phyloP scores from a whole-genome alignment of 495 filamentous ascomycete species.

The Aspergillus bridgeri region DNA sequence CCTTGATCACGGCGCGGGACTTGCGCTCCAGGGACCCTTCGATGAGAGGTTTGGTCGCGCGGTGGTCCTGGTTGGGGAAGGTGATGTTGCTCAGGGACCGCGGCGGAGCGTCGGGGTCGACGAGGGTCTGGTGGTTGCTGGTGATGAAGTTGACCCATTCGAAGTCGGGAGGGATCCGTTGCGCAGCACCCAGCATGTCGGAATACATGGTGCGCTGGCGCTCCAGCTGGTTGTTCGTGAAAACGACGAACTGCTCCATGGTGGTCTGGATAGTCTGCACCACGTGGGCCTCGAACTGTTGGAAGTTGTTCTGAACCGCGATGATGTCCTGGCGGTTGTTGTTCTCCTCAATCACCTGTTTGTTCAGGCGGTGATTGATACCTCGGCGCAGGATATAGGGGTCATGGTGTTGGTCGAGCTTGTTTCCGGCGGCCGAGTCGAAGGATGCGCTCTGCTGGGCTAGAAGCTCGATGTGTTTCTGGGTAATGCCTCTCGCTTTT shows the following conservation, averaged over 20 bases:
- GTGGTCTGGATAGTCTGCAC: conserved; percentile 77
- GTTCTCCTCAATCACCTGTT: conserved; percentile 93
- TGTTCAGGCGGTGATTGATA: conserved; percentile 76
- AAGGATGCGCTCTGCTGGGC: conserved; percentile 76
- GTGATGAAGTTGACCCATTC: conserved; percentile 84
- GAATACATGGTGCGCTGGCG: conserved; percentile 72
- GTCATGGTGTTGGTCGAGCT: conserved; percentile 66
- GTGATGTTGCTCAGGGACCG: conserved; percentile 66
- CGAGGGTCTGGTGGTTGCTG: conserved; percentile 66
- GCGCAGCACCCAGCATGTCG: conserved; percentile 74
- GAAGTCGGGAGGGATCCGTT: conserved; percentile 82
- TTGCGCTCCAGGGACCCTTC: conserved; percentile 87
- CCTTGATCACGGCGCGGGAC: conserved; percentile 70
- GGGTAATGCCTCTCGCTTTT: conserved; percentile 78
- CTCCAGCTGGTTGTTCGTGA: conserved; percentile 75
- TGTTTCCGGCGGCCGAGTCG: conserved; percentile 62
- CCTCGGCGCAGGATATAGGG: conserved; percentile 85
- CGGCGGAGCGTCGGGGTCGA: conserved; percentile 71
- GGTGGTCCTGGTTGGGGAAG: conserved; percentile 88
- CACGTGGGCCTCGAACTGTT: conserved; percentile 82
- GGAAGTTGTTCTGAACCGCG: conserved; percentile 82
- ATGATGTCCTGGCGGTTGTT: conserved; percentile 88
- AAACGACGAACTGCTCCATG: conserved; percentile 73
- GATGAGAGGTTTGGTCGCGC: conserved; percentile 73
- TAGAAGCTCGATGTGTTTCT: conserved; percentile 94